phyloP scores from a whole-genome alignment of 1,139 yeast genomes.

The Protomyces pachydermus region DNA sequence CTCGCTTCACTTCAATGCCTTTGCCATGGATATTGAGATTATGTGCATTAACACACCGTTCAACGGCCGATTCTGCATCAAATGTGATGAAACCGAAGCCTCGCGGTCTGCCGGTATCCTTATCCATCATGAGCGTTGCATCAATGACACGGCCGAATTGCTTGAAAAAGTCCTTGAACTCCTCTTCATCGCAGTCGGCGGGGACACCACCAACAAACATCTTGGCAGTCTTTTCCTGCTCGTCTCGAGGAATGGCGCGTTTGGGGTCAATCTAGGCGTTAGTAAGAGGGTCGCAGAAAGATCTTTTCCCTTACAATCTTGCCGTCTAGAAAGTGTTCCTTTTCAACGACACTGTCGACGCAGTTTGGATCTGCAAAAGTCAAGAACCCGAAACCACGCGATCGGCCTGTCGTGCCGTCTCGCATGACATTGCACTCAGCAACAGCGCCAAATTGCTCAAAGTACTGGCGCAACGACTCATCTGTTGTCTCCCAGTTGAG shows the following conservation, averaged over 20 bases:
- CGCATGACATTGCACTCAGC: constrained; percentile 91
- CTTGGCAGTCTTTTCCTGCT: constrained; percentile 95
- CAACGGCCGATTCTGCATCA: constrained; percentile 94
- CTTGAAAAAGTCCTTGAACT: constrained; percentile 80
- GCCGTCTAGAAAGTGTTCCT: constrained; percentile 90
- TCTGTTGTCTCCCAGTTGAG: constrained; percentile 98
- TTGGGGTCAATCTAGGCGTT: constrained; percentile 73
- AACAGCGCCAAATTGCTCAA: constrained; percentile 85
- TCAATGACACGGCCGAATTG: constrained; percentile 91
- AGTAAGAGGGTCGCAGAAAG: not conserved
- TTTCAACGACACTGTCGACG: constrained; percentile 80
- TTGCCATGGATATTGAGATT: constrained; percentile 33
- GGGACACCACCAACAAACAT: constrained; percentile 98
- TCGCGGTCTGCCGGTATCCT: constrained; percentile 94
- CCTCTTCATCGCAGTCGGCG: constrained; percentile 88
- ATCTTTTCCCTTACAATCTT: constrained; percentile 48
- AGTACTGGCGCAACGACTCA: constrained; percentile 61
- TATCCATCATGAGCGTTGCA: constrained; percentile 96
- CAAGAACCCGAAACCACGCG: constrained; percentile 94
- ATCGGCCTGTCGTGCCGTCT: constrained; percentile 81
- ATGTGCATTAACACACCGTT: constrained; percentile 62
- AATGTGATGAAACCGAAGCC: constrained; percentile 98
- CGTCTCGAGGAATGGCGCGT: constrained; percentile 96
- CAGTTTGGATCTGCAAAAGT: constrained; percentile 78
- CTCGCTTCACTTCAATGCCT: constrained; percentile 85